Conservation (phyloP, 2,329 filamentous ascomycete genomes). For the Colletotrichum neosansevieriae region DNA sequence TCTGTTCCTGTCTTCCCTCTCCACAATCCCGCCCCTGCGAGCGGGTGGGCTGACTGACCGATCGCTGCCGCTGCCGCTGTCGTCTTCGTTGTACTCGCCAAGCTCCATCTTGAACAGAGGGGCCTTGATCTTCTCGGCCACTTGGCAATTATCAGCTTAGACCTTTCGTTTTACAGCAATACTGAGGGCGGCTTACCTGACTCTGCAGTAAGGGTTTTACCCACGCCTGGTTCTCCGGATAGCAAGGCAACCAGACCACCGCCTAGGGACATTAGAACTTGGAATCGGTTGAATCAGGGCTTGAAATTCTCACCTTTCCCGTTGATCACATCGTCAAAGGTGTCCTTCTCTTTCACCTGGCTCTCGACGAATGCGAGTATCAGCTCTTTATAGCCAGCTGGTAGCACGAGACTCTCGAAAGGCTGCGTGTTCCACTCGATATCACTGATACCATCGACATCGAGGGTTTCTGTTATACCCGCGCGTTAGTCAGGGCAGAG, state of each 20-base stretch:
- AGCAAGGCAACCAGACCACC: conserved; percentile 52
- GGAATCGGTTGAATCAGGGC: too few relatives aligned
- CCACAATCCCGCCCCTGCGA: too few relatives aligned
- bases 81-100: conserved; percentile 73
- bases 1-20: neutral
- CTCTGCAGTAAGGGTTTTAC: conserved; percentile 56
- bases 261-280: neutral
- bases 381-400: conserved; percentile 62
- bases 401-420: conserved; percentile 62
- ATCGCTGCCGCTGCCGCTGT: conserved; percentile 47
- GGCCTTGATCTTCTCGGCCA: conserved; percentile 53
- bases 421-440: conserved; percentile 62
- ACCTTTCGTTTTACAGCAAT: neutral
- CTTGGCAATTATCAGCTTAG: conserved; percentile 13
- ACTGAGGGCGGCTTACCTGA: conserved; percentile 29
- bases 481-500: neutral
- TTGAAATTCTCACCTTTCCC: conserved; percentile 55
- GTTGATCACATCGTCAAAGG: conserved; percentile 64
- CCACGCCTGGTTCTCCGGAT: conserved; percentile 50
- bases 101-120: conserved; percentile 60
- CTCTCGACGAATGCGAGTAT: conserved; percentile 62
- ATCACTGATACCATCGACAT: conserved; percentile 57
- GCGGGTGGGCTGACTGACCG: neutral
- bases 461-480: conserved; percentile 48
- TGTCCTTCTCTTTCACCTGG: conserved; percentile 54